A percentile compares a stretch with the other conserved stretches of the same genome.
These are phyloP conservation scores for Aspergillus jensenii DNA, from an alignment of 2,329 filamentous ascomycete genomes.

Conservation along the genomic window DNA sequence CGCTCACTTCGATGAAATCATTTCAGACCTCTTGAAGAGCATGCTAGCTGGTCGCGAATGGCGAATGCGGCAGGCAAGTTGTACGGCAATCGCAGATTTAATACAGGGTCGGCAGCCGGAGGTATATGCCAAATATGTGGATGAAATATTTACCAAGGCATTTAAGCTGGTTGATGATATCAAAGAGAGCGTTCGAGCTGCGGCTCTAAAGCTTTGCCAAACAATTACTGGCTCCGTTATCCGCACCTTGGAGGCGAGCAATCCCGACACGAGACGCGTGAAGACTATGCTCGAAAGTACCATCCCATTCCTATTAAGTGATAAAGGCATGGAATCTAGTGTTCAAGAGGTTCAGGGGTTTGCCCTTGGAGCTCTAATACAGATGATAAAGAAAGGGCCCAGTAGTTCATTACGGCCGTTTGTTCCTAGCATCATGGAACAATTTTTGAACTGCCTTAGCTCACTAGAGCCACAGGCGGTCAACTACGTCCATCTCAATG, in stretches of 20 bases:
- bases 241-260: slow-evolving; percentile 78
- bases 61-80: slow-evolving; percentile 89
- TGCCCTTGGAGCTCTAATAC: slow-evolving; percentile 76
- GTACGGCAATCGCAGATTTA: slow-evolving; percentile 82
- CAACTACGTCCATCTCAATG: slow-evolving; percentile 90
- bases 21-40: slow-evolving; percentile 80
- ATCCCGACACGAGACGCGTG: slow-evolving; percentile 62
- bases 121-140: slow-evolving; percentile 80
- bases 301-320: slow-evolving; percentile 84
- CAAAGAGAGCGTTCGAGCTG: slow-evolving; percentile 81
- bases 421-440: slow-evolving; percentile 76
- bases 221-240: slow-evolving; percentile 82
- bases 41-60: slow-evolving; percentile 83
- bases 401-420: slow-evolving; percentile 77
- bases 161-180: slow-evolving; percentile 96
- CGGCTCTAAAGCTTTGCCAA: slow-evolving; percentile 79
- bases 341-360: slow-evolving; percentile 86
- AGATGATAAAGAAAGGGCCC: slow-evolving; percentile 82
- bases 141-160: slow-evolving; percentile 78
- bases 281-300: slow-evolving; percentile 80
- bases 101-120: slow-evolving; percentile 74
- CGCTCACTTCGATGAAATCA: slow-evolving; percentile 81
- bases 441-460: slow-evolving; percentile 78
- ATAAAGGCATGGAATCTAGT: slow-evolving; percentile 83
- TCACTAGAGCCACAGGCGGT: slow-evolving; percentile 85